phyloP scores from a whole-genome alignment of 768 basidiomycete genomes.

The Chalciporus chontae region DNA sequence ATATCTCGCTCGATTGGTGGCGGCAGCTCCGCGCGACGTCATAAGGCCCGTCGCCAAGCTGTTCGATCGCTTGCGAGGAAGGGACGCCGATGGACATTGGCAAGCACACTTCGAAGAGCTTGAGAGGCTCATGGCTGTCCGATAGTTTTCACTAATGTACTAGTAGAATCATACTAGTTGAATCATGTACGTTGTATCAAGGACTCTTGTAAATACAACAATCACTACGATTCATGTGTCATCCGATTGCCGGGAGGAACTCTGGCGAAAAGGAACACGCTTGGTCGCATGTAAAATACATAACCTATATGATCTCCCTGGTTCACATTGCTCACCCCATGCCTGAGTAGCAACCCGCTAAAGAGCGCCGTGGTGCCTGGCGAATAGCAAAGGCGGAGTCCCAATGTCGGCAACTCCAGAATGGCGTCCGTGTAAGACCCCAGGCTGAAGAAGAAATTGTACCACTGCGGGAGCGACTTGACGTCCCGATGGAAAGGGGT shows the following conservation, averaged over 20 bases:
- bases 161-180: too few species aligned
- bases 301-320: neutral
- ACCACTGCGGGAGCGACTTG: neutral
- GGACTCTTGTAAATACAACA: too few species aligned
- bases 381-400: neutral
- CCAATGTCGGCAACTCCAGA: neutral
- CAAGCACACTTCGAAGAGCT: too few species aligned
- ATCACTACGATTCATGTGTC: too few species aligned
- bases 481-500: neutral
- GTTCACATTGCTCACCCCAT: neutral
- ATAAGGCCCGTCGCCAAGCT: too few species aligned
- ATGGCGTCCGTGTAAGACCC: neutral
- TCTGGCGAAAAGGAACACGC: neutral
- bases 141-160: too few species aligned
- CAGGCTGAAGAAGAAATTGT: neutral
- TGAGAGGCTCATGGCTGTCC: too few species aligned
- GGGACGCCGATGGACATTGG: too few species aligned
- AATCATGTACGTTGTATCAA: too few species aligned
- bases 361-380: neutral
- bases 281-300: neutral
- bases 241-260: neutral
- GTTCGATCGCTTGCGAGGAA: too few species aligned
- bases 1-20: too few species aligned
- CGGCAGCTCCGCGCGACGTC: too few species aligned
- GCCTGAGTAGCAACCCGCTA: neutral